Evolutionary conservation across 2,329 filamentous ascomycete species (phyloP).

Genomic region (Fusarium tricinctum): DNA sequence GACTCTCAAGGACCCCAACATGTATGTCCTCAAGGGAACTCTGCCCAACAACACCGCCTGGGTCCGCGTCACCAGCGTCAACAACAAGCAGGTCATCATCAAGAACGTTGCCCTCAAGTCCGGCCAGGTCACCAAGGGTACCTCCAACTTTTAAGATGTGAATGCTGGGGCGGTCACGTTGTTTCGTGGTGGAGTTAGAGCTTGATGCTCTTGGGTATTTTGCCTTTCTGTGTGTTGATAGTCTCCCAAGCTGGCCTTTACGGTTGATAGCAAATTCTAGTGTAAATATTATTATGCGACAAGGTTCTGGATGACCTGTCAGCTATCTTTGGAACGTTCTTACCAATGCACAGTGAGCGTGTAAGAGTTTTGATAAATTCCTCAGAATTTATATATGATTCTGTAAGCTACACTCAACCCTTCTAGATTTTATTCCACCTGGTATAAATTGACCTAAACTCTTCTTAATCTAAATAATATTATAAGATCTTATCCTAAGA

Average conservation of each 20-base stretch:
- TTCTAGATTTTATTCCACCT: too few relatives aligned
- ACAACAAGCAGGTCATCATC: slow-evolving; percentile 28
- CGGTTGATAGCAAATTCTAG: slow-evolving; percentile 21
- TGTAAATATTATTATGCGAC: slow-evolving; percentile 13
- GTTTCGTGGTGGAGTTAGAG: too few relatives aligned
- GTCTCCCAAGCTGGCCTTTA: background rate
- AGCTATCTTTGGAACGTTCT: background rate
- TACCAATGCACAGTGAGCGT: too few relatives aligned
- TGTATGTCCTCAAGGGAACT: slow-evolving; percentile 23
- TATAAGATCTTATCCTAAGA: too few relatives aligned
- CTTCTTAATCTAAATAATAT: too few relatives aligned
- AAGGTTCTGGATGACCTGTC: background rate
- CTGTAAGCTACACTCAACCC: too few relatives aligned
- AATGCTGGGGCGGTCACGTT: background rate
- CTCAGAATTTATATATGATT: too few relatives aligned
- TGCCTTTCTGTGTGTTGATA: background rate
- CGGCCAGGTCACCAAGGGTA: slow-evolving; percentile 20
- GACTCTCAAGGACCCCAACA: slow-evolving; percentile 15
- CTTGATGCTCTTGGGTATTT: background rate
- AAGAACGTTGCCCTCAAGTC: slow-evolving; percentile 26
- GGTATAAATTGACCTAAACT: too few relatives aligned
- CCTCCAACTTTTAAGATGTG: slow-evolving; percentile 4
- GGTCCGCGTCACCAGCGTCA: slow-evolving; percentile 22
- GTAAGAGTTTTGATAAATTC: too few relatives aligned
- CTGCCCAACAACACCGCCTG: slow-evolving; percentile 20